These are phyloP conservation scores for Oryza australiensis DNA, from an alignment of 176 grass and related monocot genomes.

Conservation along the genomic window DNA sequence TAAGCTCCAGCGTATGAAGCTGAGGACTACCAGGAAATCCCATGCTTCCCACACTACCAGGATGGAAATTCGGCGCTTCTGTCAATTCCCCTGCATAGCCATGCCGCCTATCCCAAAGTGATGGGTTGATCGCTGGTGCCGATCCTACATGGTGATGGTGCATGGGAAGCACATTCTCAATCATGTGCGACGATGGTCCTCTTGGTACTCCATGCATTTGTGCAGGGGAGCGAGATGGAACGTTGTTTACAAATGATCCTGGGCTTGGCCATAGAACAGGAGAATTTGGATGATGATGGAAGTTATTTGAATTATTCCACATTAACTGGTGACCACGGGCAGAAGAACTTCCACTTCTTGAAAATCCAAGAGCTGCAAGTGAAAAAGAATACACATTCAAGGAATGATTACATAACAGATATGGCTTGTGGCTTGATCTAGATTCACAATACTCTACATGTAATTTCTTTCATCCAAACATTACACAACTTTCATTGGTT, in stretches of 20 bases:
- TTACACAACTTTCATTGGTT: background rate
- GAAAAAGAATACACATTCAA: conserved; percentile 4
- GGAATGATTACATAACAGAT: conserved; percentile 25
- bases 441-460: background rate
- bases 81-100: conserved; percentile 51
- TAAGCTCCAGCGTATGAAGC: conserved; percentile 64
- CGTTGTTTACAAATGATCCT: conserved; percentile 51
- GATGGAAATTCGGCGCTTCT: conserved; percentile 57
- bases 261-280: conserved; percentile 62
- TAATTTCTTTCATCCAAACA: background rate
- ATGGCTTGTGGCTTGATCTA: conserved; percentile 14
- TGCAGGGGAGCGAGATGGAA: conserved; percentile 49
- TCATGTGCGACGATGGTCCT: conserved; percentile 66
- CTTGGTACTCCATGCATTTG: conserved; percentile 66
- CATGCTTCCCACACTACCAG: conserved; percentile 69
- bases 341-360: conserved; percentile 69
- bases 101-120: conserved; percentile 66
- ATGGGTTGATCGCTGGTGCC: conserved; percentile 66
- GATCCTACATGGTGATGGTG: conserved; percentile 81
- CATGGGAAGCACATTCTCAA: conserved; percentile 54
- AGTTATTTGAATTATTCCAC: conserved; percentile 75
- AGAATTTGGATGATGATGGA: conserved; percentile 43
- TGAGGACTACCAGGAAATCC: conserved; percentile 75
- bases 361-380: conserved; percentile 64
- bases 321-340: conserved; percentile 59